Conservation (phyloP, 805 yeast species). For the Candida stauntonica region DNA sequence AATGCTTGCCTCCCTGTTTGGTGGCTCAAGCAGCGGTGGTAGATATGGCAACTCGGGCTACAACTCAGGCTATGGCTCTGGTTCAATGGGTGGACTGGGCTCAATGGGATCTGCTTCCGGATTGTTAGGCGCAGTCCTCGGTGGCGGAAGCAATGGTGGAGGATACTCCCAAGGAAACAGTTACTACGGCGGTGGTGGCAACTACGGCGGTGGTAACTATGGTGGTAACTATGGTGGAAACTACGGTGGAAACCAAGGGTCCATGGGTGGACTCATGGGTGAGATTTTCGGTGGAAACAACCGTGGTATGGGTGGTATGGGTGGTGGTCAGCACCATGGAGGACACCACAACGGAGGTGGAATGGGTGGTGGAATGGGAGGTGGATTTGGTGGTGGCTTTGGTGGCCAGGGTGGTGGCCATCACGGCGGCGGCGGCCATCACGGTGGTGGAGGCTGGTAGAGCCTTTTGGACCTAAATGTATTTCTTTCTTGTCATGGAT, state of each 20-base stretch:
- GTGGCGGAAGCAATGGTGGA: neutral
- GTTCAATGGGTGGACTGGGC: neutral
- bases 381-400: slow-evolving; percentile 3
- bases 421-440: slow-evolving; percentile 8
- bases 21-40: slow-evolving; percentile 1
- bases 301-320: slow-evolving; percentile 6
- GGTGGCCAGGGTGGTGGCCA: slow-evolving; percentile 6
- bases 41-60: neutral
- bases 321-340: neutral
- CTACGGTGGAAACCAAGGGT: no score
- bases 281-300: neutral
- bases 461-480: neutral
- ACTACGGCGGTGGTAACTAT: neutral
- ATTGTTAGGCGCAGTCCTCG: neutral
- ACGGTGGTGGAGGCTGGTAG: slow-evolving; percentile 7
- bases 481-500: slow-evolving; percentile 1
- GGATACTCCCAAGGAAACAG: neutral
- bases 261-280: slow-evolving; percentile 1
- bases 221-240: slow-evolving; percentile 2
- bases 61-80: neutral
- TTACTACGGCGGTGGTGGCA: neutral
- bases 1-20: slow-evolving; percentile 8
- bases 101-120: neutral
- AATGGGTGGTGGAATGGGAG: slow-evolving; percentile 1
- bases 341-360: neutral